Evolutionary conservation across 2,329 filamentous ascomycete species (phyloP), one percentile per base, ranked within the genome.

Genomic region (Paramyrothecium sp.): DNA sequence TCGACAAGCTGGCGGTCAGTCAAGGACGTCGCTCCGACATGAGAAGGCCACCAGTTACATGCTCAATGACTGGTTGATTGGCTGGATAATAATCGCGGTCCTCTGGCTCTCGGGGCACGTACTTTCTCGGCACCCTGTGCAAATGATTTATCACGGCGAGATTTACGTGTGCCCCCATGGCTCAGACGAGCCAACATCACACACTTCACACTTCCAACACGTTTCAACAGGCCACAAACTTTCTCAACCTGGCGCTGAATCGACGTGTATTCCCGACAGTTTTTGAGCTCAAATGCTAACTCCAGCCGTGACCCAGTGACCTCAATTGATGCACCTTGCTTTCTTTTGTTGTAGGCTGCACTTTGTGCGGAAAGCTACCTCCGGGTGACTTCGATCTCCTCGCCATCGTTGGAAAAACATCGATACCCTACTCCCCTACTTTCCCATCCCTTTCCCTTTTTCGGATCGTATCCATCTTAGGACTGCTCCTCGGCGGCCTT

Each of bases 401-500:
- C 19, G 23, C 23, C 10, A 53, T 51, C 48, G 26, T 30, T 30
- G 26, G 26, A 30, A 30, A 30, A 30, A 30, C 26, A 30, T 30
- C 26, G 26, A 30, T 4, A 30, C 26, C 26, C 26, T 10, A 10
- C 26, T 10, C 26, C 26, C 26, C 26, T 5, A 30, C 26, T 30
- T 30, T 10, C 26, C 26, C 26, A 30, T 30, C 26, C 4, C 26
- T 30, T 30, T 30, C 47, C 26, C 11, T 53, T 10, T 46, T 22
- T 53, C 34, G 22, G 54, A 44, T 55, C 38, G 11, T 52, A 21
- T 30, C 54, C 13, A 20, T 54, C 46, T 69, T 70, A 73, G 57
- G 71, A 69, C 61, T 71, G 69, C 38, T 71, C 70, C 64, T 71
- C 70, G 55, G 81, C 83, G 65, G 88, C 89, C 83, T 90, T 89